Evolutionary conservation across 176 grass and related monocot genomes (phyloP).

Genomic region (bread wheat (Triticum aestivum)): IWGSC_CS_RefSeq_v2.1 NC_057800.1:564518389-564518888

Average conservation of each 20-base stretch:
- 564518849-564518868: neutral
- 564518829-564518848: neutral
- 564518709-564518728: neutral
- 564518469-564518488: no score
- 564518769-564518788: conserved; percentile 17
- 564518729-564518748: neutral
- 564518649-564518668: neutral
- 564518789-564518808: neutral
- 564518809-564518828: neutral
- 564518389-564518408: no score
- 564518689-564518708: neutral
- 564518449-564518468: no score
- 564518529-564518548: no score
- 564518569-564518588: no score
- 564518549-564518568: no score
- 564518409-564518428: no score
- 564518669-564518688: neutral
- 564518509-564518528: no score
- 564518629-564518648: neutral
- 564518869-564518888: conserved; percentile 7
- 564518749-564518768: neutral
- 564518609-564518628: neutral
- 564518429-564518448: no score
- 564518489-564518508: no score
- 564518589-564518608: no score